Percentiles rank a stretch among this genome's conserved stretches.
phyloP scores from a whole-genome alignment of 352 stramenopile genomes.

The Globisporangium nunn region DNA sequence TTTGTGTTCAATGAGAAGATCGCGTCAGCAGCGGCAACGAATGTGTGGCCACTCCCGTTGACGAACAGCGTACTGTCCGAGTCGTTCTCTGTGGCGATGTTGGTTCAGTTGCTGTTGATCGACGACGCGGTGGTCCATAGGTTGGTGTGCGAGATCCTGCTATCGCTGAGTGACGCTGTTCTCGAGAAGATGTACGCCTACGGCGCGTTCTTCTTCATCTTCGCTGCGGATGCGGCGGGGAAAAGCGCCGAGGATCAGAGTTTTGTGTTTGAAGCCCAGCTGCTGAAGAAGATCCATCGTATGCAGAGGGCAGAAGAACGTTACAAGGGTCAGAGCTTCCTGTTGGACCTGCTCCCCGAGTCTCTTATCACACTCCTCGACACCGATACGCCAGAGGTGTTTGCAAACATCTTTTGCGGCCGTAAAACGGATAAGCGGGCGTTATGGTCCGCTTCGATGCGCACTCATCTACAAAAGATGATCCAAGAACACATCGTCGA shows the following conservation, averaged over 20 bases:
- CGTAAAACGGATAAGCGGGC: slow-evolving; percentile 56
- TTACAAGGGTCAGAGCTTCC: slow-evolving; percentile 45
- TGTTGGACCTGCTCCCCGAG: slow-evolving; percentile 67
- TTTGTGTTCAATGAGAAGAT: slow-evolving; percentile 53
- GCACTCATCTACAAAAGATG: slow-evolving; percentile 63
- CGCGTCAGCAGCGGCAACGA: slow-evolving; percentile 16
- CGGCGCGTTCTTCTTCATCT: slow-evolving; percentile 73
- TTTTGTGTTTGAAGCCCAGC: slow-evolving; percentile 49
- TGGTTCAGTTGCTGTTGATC: slow-evolving; percentile 66
- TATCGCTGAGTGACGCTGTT: slow-evolving; percentile 36
- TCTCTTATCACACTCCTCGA: slow-evolving; percentile 66
- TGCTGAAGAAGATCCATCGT: slow-evolving; percentile 65
- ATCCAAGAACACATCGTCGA: slow-evolving; percentile 64
- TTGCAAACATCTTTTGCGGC: slow-evolving; percentile 59
- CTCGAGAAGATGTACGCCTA: slow-evolving; percentile 49
- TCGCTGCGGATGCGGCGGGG: slow-evolving; percentile 25
- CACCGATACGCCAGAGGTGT: slow-evolving; percentile 44
- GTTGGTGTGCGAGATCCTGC: slow-evolving; percentile 57
- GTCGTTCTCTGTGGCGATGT: slow-evolving; percentile 31
- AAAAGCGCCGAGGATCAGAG: slow-evolving; percentile 17
- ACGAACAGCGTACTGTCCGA: slow-evolving; percentile 52
- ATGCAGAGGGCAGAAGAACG: slow-evolving; percentile 44
- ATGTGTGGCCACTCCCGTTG: slow-evolving; percentile 45
- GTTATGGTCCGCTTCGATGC: slow-evolving; percentile 66
- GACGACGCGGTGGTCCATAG: slow-evolving; percentile 39